Percentiles rank a stretch among this genome's conserved stretches.
phyloP scores from a whole-genome alignment of 1,284 basidiomycete genomes.

The Rhodofomes roseus region DNA sequence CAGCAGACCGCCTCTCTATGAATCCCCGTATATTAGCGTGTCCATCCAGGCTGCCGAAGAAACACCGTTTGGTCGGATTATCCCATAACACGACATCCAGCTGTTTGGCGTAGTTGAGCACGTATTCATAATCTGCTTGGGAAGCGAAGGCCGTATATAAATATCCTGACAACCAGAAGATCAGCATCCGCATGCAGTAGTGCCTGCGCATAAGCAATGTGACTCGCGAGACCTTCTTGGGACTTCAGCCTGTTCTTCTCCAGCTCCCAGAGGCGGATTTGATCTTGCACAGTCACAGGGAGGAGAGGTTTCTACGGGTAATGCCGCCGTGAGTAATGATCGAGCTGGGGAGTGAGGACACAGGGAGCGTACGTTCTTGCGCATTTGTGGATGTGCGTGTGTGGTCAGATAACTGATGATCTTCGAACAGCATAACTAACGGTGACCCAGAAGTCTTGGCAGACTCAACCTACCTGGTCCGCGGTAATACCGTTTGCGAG shows the following conservation, averaged over 20 bases:
- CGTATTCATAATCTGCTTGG: slow-evolving; percentile 83
- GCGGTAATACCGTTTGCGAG: slow-evolving; percentile 95
- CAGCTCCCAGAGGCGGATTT: slow-evolving; percentile 96
- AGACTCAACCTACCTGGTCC: slow-evolving; percentile 66
- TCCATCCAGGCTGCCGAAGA: slow-evolving; percentile 82
- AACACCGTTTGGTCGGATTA: slow-evolving; percentile 63
- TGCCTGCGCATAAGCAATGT: slow-evolving; percentile 16
- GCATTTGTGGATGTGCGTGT: slow-evolving; percentile 98
- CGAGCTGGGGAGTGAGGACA: neutral
- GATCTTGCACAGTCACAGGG: slow-evolving; percentile 96
- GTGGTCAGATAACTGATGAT: slow-evolving; percentile 94
- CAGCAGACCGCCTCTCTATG: slow-evolving; percentile 55
- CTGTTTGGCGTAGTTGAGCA: slow-evolving; percentile 82
- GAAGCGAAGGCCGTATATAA: slow-evolving; percentile 88
- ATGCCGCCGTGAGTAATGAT: neutral
- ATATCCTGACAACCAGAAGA: slow-evolving; percentile 53
- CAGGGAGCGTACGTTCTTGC: slow-evolving; percentile 66
- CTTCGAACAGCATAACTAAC: slow-evolving; percentile 35
- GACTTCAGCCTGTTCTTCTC: slow-evolving; percentile 91
- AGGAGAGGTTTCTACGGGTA: slow-evolving; percentile 74
- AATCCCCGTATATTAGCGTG: slow-evolving; percentile 78
- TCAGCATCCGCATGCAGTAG: slow-evolving; percentile 20
- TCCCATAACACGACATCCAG: slow-evolving; percentile 82
- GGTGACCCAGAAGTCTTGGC: neutral
- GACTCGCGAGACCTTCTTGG: slow-evolving; percentile 63